A percentile compares a stretch with the other conserved stretches of the same genome.
phyloP scores from a whole-genome alignment of 2,329 filamentous ascomycete species.

The Xylaria multiplex region DNA sequence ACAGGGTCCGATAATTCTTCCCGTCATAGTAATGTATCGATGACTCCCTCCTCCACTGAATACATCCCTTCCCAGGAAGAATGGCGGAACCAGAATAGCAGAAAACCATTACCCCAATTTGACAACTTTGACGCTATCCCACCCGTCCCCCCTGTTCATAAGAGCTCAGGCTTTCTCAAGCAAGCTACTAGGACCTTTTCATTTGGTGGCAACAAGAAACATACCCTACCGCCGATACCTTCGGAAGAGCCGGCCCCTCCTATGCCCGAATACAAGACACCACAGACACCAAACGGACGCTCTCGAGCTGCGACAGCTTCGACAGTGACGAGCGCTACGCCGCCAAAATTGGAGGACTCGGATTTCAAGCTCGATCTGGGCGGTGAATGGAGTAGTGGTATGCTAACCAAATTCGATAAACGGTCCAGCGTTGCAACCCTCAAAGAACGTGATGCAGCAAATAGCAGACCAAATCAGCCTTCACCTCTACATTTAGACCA shows the following conservation, averaged over 20 bases:
- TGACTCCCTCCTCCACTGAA: slow-evolving; percentile 67
- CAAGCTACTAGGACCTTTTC: slow-evolving; percentile 69
- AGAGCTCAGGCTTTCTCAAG: slow-evolving; percentile 64
- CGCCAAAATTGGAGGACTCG: slow-evolving; percentile 58
- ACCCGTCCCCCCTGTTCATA: slow-evolving; percentile 56
- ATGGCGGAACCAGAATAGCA: slow-evolving; percentile 52
- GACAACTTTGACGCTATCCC: slow-evolving; percentile 48
- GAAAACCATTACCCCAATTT: slow-evolving; percentile 50
- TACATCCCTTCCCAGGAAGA: slow-evolving; percentile 53
- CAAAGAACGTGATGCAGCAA: slow-evolving; percentile 57
- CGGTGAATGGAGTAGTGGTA: slow-evolving; percentile 66
- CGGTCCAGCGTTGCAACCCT: slow-evolving; percentile 62
- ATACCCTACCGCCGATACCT: slow-evolving; percentile 50
- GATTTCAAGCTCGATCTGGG: slow-evolving; percentile 64
- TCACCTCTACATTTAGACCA: slow-evolving; percentile 61
- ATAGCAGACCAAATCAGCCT: slow-evolving; percentile 58
- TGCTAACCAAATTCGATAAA: slow-evolving; percentile 67
- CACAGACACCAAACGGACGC: slow-evolving; percentile 51
- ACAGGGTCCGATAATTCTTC: slow-evolving; percentile 69
- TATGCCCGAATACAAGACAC: slow-evolving; percentile 46
- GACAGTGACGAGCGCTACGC: slow-evolving; percentile 64
- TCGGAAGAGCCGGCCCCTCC: slow-evolving; percentile 54
- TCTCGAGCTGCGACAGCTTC: slow-evolving; percentile 64
- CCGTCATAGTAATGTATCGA: slow-evolving; percentile 70
- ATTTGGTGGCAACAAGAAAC: slow-evolving; percentile 67